phyloP scores from a whole-genome alignment of 306 rosid genomes.

The Begonia peltatifolia region DNA sequence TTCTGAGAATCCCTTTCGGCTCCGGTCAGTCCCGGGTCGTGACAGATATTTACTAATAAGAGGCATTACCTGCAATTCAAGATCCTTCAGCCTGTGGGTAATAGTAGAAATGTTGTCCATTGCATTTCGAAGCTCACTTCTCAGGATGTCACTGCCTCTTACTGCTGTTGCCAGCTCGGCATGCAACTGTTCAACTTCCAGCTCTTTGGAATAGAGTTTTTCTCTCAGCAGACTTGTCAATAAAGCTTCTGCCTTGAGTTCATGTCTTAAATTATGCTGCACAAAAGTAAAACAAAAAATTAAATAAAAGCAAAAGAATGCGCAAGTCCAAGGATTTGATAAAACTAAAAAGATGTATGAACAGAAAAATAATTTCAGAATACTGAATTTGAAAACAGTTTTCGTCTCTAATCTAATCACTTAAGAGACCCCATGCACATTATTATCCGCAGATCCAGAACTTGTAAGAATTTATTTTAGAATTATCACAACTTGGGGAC shows the following conservation, averaged over 20 bases:
- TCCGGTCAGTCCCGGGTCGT: too few relatives aligned
- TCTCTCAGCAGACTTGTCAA: constrained; percentile 67
- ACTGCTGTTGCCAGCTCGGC: constrained; percentile 87
- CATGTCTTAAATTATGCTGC: constrained; percentile 45
- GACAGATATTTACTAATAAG: not conserved
- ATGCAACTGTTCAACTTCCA: constrained; percentile 73
- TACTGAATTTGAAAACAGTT: too few relatives aligned
- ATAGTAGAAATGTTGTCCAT: constrained; percentile 52
- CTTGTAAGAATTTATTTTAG: too few relatives aligned
- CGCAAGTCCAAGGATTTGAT: too few relatives aligned
- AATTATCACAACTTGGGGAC: too few relatives aligned
- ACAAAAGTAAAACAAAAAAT: not conserved
- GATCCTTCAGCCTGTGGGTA: constrained; percentile 65
- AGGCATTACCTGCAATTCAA: constrained; percentile 60
- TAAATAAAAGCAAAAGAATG: too few relatives aligned
- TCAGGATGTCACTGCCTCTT: constrained; percentile 76
- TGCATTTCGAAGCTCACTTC: constrained; percentile 68
- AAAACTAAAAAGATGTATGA: too few relatives aligned
- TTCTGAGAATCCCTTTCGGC: too few relatives aligned
- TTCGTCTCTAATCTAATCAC: too few relatives aligned
- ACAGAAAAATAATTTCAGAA: too few relatives aligned
- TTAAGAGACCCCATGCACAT: too few relatives aligned
- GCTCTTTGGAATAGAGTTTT: constrained; percentile 73
- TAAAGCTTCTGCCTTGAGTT: constrained; percentile 70
- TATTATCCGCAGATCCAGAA: too few relatives aligned